Evolutionary conservation across 2,329 filamentous ascomycete genomes (phyloP).

Genomic region (Colletotrichum musicola): DNA sequence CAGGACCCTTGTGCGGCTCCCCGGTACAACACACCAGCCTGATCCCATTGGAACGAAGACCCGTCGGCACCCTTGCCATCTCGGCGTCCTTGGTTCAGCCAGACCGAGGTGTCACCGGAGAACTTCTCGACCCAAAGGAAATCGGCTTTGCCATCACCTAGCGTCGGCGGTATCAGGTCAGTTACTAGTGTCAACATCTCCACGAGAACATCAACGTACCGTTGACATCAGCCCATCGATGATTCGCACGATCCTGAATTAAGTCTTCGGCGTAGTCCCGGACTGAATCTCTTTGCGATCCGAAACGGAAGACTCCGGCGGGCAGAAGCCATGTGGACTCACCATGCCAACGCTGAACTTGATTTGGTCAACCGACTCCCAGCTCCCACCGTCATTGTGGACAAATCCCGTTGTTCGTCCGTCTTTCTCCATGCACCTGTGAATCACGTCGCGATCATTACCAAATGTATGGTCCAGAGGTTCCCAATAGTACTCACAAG

Average conservation of each 20-base stretch:
- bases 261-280: constrained; percentile 40
- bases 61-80: constrained; percentile 21
- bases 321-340: too few species aligned
- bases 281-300: too few species aligned
- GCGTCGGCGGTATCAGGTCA: too few species aligned
- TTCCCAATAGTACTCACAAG: background rate
- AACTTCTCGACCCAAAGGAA: constrained; percentile 52
- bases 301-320: too few species aligned
- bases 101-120: constrained; percentile 47
- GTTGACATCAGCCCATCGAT: constrained; percentile 54
- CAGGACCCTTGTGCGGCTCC: constrained; percentile 35
- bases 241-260: constrained; percentile 49
- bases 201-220: constrained; percentile 36
- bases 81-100: constrained; percentile 47
- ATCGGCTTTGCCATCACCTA: constrained; percentile 48
- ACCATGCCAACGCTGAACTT: constrained; percentile 37
- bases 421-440: constrained; percentile 47
- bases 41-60: constrained; percentile 40
- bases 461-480: too few species aligned
- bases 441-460: constrained; percentile 28
- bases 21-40: background rate
- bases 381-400: constrained; percentile 40
- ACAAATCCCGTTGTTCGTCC: constrained; percentile 44
- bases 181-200: too few species aligned
- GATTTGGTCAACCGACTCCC: constrained; percentile 44